These are phyloP conservation scores for Hymenoscyphus albidus DNA, from an alignment of 2,329 filamentous ascomycete genomes.

Conservation along the genomic window DNA sequence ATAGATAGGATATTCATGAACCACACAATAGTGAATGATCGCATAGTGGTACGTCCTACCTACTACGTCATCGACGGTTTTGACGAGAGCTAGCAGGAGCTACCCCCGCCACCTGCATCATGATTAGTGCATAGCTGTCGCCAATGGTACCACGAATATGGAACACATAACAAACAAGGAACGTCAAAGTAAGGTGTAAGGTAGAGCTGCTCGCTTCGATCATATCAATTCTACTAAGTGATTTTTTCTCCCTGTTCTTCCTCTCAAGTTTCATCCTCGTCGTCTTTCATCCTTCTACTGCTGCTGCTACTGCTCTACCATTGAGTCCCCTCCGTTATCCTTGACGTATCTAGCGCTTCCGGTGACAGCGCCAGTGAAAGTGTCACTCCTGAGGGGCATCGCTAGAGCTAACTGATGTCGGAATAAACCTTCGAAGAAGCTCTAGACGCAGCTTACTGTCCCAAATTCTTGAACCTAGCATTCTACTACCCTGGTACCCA, in stretches of 20 bases:
- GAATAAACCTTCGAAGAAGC: not conserved
- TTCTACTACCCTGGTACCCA: not conserved
- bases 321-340: not conserved
- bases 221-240: not conserved
- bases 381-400: not conserved
- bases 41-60: no score
- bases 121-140: no score
- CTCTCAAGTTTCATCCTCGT: not conserved
- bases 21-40: no score
- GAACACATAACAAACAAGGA: slow-evolving; percentile 1
- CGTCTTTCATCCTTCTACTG: not conserved
- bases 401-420: not conserved
- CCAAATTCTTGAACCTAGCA: not conserved
- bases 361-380: not conserved
- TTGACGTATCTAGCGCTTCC: not conserved
- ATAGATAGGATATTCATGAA: no score
- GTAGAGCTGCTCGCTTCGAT: not conserved
- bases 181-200: not conserved
- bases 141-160: not conserved
- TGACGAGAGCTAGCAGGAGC: no score
- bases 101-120: no score
- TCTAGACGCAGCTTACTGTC: not conserved
- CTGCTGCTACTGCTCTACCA: not conserved
- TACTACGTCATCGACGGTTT: no score
- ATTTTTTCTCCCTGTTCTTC: not conserved